These are phyloP conservation scores for Aspergillus candidus DNA, from an alignment of 2,329 filamentous ascomycete genomes.

Conservation along the genomic window DNA sequence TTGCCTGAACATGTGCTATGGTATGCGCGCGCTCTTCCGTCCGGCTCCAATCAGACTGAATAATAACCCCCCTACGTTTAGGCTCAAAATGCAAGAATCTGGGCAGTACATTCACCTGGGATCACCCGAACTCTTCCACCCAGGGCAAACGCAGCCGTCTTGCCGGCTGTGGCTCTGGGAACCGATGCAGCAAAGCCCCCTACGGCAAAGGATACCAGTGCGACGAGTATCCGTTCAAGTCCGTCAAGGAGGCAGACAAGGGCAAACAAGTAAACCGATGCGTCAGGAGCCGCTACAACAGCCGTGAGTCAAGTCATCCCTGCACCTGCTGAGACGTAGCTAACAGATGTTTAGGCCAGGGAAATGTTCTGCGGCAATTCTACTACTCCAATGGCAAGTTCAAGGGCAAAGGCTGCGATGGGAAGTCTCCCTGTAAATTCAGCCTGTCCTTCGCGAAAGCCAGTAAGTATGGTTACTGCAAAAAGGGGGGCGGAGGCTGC, in stretches of 20 bases:
- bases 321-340: background rate
- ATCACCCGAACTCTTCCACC: background rate
- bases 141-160: background rate
- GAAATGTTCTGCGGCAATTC: background rate
- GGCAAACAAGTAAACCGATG: constrained; percentile 1
- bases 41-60: background rate
- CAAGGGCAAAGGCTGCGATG: background rate
- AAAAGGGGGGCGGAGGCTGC: background rate
- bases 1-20: background rate
- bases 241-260: constrained; percentile 1
- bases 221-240: constrained; percentile 3
- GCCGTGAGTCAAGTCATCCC: background rate
- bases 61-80: background rate
- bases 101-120: background rate
- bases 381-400: background rate
- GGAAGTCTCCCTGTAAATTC: background rate
- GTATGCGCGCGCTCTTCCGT: background rate
- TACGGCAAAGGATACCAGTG: constrained; percentile 2
- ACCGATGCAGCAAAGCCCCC: constrained; percentile 2
- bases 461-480: background rate
- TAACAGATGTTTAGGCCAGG: background rate
- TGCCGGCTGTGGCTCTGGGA: background rate
- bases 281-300: background rate
- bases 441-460: background rate
- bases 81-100: background rate